Conservation (phyloP, 805 yeast genomes). For the Saturnispora gosingensis region DNA sequence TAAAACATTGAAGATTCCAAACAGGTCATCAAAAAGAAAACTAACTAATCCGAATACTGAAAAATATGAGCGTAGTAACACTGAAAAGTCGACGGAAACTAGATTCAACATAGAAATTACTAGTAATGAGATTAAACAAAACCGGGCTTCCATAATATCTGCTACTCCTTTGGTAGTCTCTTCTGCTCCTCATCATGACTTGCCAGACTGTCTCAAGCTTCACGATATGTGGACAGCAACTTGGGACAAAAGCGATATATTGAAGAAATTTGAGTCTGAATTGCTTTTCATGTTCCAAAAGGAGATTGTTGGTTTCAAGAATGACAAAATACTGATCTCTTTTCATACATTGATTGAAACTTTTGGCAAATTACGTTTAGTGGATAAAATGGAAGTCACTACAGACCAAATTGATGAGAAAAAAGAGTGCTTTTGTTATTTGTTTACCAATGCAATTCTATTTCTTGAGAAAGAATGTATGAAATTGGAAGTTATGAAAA, state of each 20-base stretch:
- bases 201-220: background rate
- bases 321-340: conserved; percentile 7
- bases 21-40: conserved; percentile 3
- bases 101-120: conserved; percentile 6
- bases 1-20: background rate
- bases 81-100: background rate
- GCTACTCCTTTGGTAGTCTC: conserved; percentile 28
- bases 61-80: background rate
- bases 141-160: conserved; percentile 28
- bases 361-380: conserved; percentile 24
- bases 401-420: conserved; percentile 2
- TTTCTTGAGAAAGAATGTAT: conserved; percentile 9
- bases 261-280: conserved; percentile 19
- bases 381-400: conserved; percentile 21
- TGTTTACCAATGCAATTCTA: conserved; percentile 22
- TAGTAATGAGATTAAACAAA: conserved; percentile 19
- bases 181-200: conserved; percentile 18
- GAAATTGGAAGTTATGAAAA: conserved; percentile 9
- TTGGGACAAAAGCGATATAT: conserved; percentile 13
- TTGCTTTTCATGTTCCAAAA: conserved; percentile 6
- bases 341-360: conserved; percentile 14
- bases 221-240: conserved; percentile 12
- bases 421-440: conserved; percentile 20
- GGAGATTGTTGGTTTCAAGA: conserved; percentile 11
- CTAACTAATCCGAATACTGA: background rate